Evolutionary conservation across 2,329 filamentous ascomycete genomes (phyloP).

Genomic region (Aureobasidium namibiae): DNA sequence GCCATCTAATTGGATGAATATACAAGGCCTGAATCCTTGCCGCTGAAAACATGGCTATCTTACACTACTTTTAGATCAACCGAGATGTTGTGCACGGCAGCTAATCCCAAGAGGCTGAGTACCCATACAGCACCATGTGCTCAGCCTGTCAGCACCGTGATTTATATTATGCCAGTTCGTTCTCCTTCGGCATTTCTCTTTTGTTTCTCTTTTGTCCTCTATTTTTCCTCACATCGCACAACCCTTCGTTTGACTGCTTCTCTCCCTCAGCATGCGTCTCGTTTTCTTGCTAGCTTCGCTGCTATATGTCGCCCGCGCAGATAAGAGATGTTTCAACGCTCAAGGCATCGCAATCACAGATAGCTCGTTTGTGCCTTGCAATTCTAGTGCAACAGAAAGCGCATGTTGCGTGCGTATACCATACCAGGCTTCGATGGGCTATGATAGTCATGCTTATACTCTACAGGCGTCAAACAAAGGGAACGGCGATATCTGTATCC

Average conservation of each 20-base stretch:
- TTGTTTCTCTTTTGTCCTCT: background rate
- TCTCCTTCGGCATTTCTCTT: background rate
- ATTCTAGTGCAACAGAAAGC: background rate
- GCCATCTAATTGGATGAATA: background rate
- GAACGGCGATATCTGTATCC: background rate
- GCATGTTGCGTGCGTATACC: constrained; percentile 1
- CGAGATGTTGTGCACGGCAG: background rate
- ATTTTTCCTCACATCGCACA: background rate
- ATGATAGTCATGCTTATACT: background rate
- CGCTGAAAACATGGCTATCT: background rate
- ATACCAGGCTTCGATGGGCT: background rate
- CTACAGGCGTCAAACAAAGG: background rate
- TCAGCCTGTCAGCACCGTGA: background rate
- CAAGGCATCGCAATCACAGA: background rate
- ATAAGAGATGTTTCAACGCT: background rate
- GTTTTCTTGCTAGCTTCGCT: background rate
- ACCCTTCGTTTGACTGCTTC: background rate
- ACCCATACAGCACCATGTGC: background rate
- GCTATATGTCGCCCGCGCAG: background rate
- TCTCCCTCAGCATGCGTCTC: background rate
- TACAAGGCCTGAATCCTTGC: background rate
- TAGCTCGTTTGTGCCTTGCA: background rate
- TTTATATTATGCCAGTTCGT: background rate
- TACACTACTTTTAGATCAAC: background rate
- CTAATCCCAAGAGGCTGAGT: background rate